phyloP scores from a whole-genome alignment of 2,329 filamentous ascomycete genomes.

The Teratosphaeria destructans region DNA sequence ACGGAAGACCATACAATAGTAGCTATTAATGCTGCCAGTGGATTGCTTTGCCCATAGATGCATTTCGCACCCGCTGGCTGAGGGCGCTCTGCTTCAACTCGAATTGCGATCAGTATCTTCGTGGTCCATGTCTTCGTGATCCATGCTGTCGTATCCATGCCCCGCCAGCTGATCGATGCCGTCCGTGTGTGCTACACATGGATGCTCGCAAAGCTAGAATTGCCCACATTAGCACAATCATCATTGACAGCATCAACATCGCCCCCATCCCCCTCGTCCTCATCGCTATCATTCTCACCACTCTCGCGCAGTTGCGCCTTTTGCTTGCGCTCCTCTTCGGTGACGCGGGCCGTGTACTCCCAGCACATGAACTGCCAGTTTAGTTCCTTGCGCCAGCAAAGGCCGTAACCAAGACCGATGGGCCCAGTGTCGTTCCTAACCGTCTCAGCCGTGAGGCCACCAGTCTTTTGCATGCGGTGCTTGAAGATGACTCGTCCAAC shows the following conservation, averaged over 20 bases:
- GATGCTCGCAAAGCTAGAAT: conserved; percentile 24
- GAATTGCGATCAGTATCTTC: not conserved
- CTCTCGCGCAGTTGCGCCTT: not conserved
- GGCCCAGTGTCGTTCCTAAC: conserved; percentile 26
- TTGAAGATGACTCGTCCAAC: conserved; percentile 80
- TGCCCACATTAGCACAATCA: conserved; percentile 23
- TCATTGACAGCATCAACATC: not conserved
- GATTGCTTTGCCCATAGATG: not conserved
- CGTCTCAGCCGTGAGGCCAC: conserved; percentile 68
- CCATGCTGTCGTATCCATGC: conserved; percentile 13
- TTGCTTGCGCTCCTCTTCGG: conserved; percentile 4
- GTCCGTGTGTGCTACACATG: conserved; percentile 26
- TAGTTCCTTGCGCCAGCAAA: conserved; percentile 61
- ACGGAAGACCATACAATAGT: too few relatives aligned
- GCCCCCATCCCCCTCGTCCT: not conserved
- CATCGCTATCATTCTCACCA: conserved; percentile 1
- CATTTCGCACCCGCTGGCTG: not conserved
- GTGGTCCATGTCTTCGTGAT: conserved; percentile 12
- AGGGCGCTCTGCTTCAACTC: too few relatives aligned
- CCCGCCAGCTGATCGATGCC: conserved; percentile 20
- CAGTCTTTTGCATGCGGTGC: conserved; percentile 66
- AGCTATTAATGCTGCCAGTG: too few relatives aligned
- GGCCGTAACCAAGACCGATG: conserved; percentile 42
- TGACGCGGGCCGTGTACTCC: conserved; percentile 42
- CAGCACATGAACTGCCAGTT: conserved; percentile 80